Conservation (phyloP, 2,329 filamentous ascomycete species). For the Kalmusia sp. region DNA sequence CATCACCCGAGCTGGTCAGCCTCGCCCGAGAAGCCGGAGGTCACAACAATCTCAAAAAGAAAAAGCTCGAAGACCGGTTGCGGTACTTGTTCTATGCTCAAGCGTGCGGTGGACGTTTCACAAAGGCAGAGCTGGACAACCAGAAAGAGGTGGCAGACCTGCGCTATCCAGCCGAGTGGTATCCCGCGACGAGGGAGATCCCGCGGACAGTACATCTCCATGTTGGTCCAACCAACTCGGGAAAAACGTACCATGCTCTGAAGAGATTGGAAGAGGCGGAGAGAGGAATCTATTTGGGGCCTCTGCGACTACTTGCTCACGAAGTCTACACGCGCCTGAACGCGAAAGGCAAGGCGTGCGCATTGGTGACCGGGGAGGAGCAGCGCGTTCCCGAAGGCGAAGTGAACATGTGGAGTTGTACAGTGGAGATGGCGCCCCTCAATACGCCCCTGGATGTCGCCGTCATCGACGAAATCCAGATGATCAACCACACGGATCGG, state of each 20-base stretch:
- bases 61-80: constrained; percentile 60
- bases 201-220: constrained; percentile 89
- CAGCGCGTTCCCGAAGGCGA: constrained; percentile 68
- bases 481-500: constrained; percentile 81
- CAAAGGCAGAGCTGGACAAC: constrained; percentile 43
- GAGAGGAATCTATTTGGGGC: constrained; percentile 87
- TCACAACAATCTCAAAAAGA: constrained; percentile 11
- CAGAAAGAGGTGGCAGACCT: constrained; percentile 72
- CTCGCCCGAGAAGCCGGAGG: constrained; percentile 21
- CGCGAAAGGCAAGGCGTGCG: constrained; percentile 77
- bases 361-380: constrained; percentile 91
- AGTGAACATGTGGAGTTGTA: constrained; percentile 76
- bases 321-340: constrained; percentile 91
- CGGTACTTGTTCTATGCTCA: constrained; percentile 69
- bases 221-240: constrained; percentile 96
- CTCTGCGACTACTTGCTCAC: constrained; percentile 85
- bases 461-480: constrained; percentile 98
- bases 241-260: constrained; percentile 94
- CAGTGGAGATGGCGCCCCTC: constrained; percentile 85
- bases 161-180: constrained; percentile 92
- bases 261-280: constrained; percentile 80
- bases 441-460: constrained; percentile 78
- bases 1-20: constrained; percentile 20
- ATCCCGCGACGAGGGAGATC: constrained; percentile 78
- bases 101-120: constrained; percentile 41